Conservation (phyloP, 305 asterid species). For the Nicotiana rustica region DNA sequence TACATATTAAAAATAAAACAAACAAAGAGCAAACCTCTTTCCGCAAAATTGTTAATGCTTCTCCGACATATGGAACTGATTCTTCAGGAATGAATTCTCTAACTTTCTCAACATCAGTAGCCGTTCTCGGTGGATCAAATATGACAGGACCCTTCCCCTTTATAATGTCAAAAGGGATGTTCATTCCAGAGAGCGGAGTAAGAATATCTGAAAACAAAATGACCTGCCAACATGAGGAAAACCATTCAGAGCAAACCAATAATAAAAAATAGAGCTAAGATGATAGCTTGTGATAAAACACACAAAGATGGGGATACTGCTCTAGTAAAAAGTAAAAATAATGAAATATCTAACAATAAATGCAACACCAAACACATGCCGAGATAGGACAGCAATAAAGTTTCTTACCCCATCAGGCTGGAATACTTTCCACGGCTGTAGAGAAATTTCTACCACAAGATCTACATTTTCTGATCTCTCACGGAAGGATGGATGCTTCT, state of each 20-base stretch:
- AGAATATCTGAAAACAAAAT: constrained; percentile 98
- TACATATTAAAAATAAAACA: neutral
- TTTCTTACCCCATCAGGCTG: constrained; percentile 91
- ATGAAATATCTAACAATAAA: constrained; percentile 4
- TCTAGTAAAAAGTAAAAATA: neutral
- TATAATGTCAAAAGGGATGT: constrained; percentile 94
- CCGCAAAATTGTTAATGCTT: constrained; percentile 87
- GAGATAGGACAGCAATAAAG: constrained; percentile 28
- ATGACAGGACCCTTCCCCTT: constrained; percentile 97
- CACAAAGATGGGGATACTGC: constrained; percentile 5
- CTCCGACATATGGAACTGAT: constrained; percentile 95
- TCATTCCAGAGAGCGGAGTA: constrained; percentile 98
- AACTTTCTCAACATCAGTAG: constrained; percentile 83
- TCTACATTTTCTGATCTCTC: constrained; percentile 98
- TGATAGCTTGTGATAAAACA: neutral
- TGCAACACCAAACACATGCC: neutral
- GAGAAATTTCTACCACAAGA: constrained; percentile 97
- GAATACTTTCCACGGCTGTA: constrained; percentile 97
- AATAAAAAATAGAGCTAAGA: neutral
- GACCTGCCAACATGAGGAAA: constrained; percentile 57
- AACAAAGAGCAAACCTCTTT: constrained; percentile 68
- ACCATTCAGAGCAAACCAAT: constrained; percentile 23
- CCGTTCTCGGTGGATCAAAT: constrained; percentile 76
- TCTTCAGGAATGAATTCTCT: constrained; percentile 86
- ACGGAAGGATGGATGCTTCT: constrained; percentile 95